These are phyloP conservation scores for Boletus fagicola DNA, from an alignment of 768 basidiomycete species.

Conservation along the genomic window DNA sequence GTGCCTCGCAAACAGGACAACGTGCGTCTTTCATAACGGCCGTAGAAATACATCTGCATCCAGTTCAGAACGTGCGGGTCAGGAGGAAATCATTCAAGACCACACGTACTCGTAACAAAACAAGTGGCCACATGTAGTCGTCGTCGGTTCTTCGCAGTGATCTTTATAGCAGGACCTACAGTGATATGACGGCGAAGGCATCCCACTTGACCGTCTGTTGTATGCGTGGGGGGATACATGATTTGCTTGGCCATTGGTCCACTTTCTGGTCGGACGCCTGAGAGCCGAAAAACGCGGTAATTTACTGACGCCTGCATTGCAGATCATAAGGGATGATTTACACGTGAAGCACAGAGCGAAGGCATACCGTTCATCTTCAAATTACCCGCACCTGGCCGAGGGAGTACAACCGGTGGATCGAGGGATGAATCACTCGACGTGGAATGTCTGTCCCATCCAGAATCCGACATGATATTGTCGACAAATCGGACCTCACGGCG, in stretches of 20 bases:
- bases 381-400: slow-evolving; percentile 10
- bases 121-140: slow-evolving; percentile 62
- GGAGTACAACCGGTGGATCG: slow-evolving; percentile 21
- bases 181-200: slow-evolving; percentile 32
- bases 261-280: slow-evolving; percentile 20
- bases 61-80: slow-evolving; percentile 1
- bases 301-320: slow-evolving; percentile 27
- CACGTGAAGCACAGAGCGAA: not conserved
- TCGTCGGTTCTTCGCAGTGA: slow-evolving; percentile 53
- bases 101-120: slow-evolving; percentile 49
- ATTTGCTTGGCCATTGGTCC: slow-evolving; percentile 14
- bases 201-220: slow-evolving; percentile 11
- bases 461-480: slow-evolving; percentile 32
- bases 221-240: not conserved
- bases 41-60: slow-evolving; percentile 50
- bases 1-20: slow-evolving; percentile 53
- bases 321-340: not conserved
- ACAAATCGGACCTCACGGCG: slow-evolving; percentile 36
- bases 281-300: slow-evolving; percentile 33
- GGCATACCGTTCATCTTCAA: slow-evolving; percentile 24
- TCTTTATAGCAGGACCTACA: slow-evolving; percentile 51
- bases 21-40: slow-evolving; percentile 44
- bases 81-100: not conserved
- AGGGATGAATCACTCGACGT: slow-evolving; percentile 31
- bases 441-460: slow-evolving; percentile 31